Base-by-base conservation (phyloP, 1,139 yeast genomes). In the Nakaseomyces uthaithaninus region DNA sequence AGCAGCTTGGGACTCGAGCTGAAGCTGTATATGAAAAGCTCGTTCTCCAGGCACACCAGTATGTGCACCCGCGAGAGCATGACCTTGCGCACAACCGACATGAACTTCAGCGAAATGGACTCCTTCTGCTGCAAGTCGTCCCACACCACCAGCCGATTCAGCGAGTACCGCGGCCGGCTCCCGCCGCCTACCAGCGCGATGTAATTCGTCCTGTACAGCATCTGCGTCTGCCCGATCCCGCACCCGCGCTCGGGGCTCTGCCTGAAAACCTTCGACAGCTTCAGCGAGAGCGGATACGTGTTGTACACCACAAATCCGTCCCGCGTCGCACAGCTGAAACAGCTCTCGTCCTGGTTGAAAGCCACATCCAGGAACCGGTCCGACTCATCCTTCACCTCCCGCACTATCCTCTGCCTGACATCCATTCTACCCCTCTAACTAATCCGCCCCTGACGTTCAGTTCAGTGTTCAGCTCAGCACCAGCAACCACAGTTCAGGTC, bases 181-280 rank as follows among this genome's bases (percentile, higher is more conserved):
- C 95, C 95, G 9, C 95, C 95, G 1, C 96, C 95, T 1, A 87
- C 86, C 35, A 89, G 62, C 1, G 91, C 95, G 43, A 89, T 69
- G 57, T 87, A 87, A 62, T 89, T 89, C 1, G 96, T 87, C 36
- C 95, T 71, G 57, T 86, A 85, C 11, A 89, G 76, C 95, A 89
- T 85, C 39, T 81, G 71, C 2, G 82, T 75, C 31, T 72, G 68
- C 2, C 93, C 94, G 19, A 86, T 76, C 0, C 95, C 95, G 44
- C 14, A 33, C 52, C 24, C 50, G 38, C 37, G 28, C 46, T 33
- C 39, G 43, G 9, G 47, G 30, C 22, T 56, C 57, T 14, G 51
- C 54, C 10, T 33, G 53, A 80, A 78, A 36, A 65, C 74, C 39
- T 94, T 69, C 53, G 76, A 72, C 42, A 87, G 91, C 50, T 93